Percentiles rank a stretch among this genome's conserved stretches.
These are phyloP conservation scores for Diutina scorzettiae DNA, from an alignment of 1,139 yeast species.

Conservation along the genomic window DNA sequence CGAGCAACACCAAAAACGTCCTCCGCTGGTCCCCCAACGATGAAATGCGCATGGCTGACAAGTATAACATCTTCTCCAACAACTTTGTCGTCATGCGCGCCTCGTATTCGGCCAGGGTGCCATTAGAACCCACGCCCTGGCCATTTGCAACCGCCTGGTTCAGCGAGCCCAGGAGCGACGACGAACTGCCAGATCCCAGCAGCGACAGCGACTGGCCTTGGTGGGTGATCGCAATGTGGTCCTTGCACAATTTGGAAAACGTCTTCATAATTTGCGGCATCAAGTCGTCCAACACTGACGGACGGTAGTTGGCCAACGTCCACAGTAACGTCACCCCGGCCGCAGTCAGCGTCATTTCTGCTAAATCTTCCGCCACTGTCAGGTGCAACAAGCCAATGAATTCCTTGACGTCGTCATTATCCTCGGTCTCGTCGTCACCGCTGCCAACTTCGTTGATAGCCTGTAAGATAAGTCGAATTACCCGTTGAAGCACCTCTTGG, in stretches of 20 bases:
- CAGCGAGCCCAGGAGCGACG: not conserved
- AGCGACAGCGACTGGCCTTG: conserved; percentile 29
- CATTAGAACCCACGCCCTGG: not conserved
- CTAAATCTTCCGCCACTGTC: conserved; percentile 74
- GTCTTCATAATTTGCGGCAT: conserved; percentile 75
- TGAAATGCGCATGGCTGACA: conserved; percentile 73
- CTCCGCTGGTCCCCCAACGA: conserved; percentile 88
- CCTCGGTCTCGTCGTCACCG: conserved; percentile 26
- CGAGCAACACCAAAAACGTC: conserved; percentile 71
- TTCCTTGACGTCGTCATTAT: conserved; percentile 44
- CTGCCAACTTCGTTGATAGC: conserved; percentile 36
- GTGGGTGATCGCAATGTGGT: conserved; percentile 65
- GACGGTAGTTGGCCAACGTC: conserved; percentile 67
- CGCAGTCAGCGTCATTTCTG: conserved; percentile 71
- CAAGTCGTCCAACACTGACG: conserved; percentile 61
- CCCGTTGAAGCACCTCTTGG: conserved; percentile 71
- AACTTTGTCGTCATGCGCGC: conserved; percentile 69
- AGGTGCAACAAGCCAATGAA: conserved; percentile 52
- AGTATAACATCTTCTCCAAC: conserved; percentile 62
- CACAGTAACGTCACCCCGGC: conserved; percentile 85
- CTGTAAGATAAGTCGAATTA: conserved; percentile 50
- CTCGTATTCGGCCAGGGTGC: conserved; percentile 42
- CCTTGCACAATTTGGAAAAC: conserved; percentile 79
- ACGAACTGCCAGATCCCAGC: not conserved
- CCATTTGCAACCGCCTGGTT: conserved; percentile 14